Base-by-base conservation (phyloP, 2,329 filamentous ascomycete genomes). In the Stachybotrys chlorohalonatus region DNA sequence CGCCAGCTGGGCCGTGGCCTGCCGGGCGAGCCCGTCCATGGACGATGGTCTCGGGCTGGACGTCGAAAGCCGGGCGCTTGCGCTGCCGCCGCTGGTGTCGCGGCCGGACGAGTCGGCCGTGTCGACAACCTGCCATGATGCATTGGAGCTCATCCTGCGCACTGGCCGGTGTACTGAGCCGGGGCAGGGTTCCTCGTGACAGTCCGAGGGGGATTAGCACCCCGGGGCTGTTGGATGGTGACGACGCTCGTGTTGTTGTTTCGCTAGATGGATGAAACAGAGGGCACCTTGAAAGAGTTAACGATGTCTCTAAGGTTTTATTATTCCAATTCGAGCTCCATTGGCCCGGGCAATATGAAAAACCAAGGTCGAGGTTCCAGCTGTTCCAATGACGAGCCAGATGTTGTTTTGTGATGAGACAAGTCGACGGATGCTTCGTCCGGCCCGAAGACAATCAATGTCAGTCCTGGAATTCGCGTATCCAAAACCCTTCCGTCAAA, bases 1-100 rank as follows among this genome's bases (percentile, higher is more conserved):
- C 57, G 65, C 68, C 73, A 75, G 75, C 58, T 71, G 68, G 31
- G 72, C 70, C 57, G 71, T 63, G 57, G 71, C 64, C 50, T 71
- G 68, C 55, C 68, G 62, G 53, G 62, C 62, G 50, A 68, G 52
- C 30, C 62, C 61, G 58, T 57, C 62, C 52, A 55, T 57, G 52
- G 54, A 64, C 49, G 51, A 61, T 51, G 49, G 59, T 31, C 54
- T 66, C 61, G 31, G 63, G 32, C 55, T 59, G 7, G 67, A 67
- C 5, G 62, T 59, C 11, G 67, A 69, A 3, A 62, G 53, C 1
- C 64, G 59, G 13, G 62, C 60, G 52, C 62, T 65, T 9, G 64
- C 61, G 1, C 55, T 53, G 36, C 36, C 24, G 5, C 51, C 39
- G 13, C 50, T 52, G n/a, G 32, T 48, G 47, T 64, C 61, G 11